Base-by-base conservation (phyloP, 2,329 filamentous ascomycete species). In the Stachybotrys chlorohalonatus region DNA sequence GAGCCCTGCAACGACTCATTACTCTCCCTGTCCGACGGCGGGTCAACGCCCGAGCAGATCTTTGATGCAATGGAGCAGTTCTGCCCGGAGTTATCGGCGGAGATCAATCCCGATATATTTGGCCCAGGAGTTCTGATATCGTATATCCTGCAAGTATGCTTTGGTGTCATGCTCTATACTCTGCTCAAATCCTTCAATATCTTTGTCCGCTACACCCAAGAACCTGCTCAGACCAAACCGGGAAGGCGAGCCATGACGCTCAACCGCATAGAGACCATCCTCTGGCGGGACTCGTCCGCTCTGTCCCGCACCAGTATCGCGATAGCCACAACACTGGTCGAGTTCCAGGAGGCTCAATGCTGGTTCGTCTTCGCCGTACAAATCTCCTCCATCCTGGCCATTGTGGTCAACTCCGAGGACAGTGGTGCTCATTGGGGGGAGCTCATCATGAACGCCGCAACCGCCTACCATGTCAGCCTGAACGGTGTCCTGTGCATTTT, bases 291-390 rank as follows among this genome's bases (percentile, higher is more conserved):
- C 53, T 66, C 67, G 17, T 64, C 67, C 0, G 69, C 67, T 13
- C 49, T 70, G 11, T 72, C 69, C 5, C 68, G 70, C 6, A 72
- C 69, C 7, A 70, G 67, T 45, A 68, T 72, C 45, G 70, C 70
- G 56, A 69, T 72, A 50, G 70, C 70, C 55, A 70, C 70, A 5
- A 72, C 70, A 1, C 58, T 72, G n/a, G 70, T 72, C 32, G 70
- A 72, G 60, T 72, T 72, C 36, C 70, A 72, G 53, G 70, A 72
- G 53, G 70, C 70, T 0, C 70, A 72, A 52, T 66, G 64, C 55
- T 72, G 70, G 70, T 72, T 72, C 49, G 64, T 72, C 50, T 72
- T 72, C 57, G 70, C 70, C 31, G 63, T 72, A 39, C 70, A 72
- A 55, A 70, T 72, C 53, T 70, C 70, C 8, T 71, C 70, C 9